A percentile compares a stretch with the other conserved stretches of the same genome.
phyloP scores from a whole-genome alignment of 73 alveolate genomes.

The Paramecium octaurelia region DNA sequence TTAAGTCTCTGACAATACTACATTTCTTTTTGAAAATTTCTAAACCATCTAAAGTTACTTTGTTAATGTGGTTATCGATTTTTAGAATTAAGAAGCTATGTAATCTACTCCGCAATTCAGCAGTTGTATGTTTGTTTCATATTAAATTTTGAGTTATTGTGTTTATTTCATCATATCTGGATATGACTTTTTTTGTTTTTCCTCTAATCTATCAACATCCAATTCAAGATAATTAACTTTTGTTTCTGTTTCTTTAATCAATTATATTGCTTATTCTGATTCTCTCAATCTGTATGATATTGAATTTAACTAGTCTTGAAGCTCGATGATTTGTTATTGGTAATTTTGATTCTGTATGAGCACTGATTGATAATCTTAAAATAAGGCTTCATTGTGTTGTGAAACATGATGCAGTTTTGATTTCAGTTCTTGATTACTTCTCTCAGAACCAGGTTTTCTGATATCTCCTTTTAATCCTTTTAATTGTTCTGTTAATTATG shows the following conservation, averaged over 20 bases:
- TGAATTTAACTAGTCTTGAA: not conserved
- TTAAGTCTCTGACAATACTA: not conserved
- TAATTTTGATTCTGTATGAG: slow-evolving; percentile 2
- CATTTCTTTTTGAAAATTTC: not conserved
- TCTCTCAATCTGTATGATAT: not conserved
- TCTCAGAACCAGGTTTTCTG: not conserved
- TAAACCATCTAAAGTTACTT: not conserved
- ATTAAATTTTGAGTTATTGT: not conserved
- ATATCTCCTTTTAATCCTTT: not conserved
- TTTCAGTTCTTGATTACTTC: not conserved
- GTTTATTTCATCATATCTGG: not conserved
- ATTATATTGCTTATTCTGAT: slow-evolving; percentile 21
- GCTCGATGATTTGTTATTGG: not conserved
- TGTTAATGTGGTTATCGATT: not conserved
- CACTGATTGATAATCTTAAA: slow-evolving; percentile 22
- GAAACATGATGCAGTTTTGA: not conserved
- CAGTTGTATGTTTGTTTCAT: not conserved
- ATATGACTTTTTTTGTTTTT: not conserved
- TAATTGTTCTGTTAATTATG: not conserved
- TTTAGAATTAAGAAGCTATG: not conserved
- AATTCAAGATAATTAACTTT: not conserved
- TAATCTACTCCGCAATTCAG: not conserved
- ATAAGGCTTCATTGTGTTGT: not conserved
- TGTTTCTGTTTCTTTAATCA: slow-evolving; percentile 18
- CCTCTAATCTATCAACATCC: not conserved